Conservation (phyloP, 2,329 filamentous ascomycete species). For the Zymoseptoria passerinii region DNA sequence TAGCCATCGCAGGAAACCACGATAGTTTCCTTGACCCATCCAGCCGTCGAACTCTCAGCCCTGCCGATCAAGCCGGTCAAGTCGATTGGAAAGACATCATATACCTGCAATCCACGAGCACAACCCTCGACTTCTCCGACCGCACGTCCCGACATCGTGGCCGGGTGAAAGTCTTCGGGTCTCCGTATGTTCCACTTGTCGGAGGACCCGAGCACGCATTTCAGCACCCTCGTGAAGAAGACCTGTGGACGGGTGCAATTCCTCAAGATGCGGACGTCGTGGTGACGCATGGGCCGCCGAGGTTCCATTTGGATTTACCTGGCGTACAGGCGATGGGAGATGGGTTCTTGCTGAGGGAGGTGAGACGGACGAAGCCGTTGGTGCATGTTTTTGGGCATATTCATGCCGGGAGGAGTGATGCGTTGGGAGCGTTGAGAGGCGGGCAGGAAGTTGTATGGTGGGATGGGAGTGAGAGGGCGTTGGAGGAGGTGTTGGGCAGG, state of each 20-base stretch:
- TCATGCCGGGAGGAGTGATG: constrained; percentile 51
- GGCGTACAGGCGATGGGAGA: constrained; percentile 54
- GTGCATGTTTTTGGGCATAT: constrained; percentile 82
- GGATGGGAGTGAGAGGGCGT: constrained; percentile 62
- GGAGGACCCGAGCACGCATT: constrained; percentile 68
- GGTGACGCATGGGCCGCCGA: constrained; percentile 72
- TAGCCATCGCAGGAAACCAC: constrained; percentile 81
- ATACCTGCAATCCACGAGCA: constrained; percentile 64
- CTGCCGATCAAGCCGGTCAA: constrained; percentile 45
- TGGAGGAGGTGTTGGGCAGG: constrained; percentile 54
- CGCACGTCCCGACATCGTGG: constrained; percentile 42
- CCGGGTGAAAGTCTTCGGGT: constrained; percentile 63
- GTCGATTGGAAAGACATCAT: constrained; percentile 60
- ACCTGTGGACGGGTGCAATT: constrained; percentile 66
- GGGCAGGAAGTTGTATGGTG: constrained; percentile 64
- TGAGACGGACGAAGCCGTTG: constrained; percentile 64
- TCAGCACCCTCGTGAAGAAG: constrained; percentile 57
- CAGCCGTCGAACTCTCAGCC: constrained; percentile 42
- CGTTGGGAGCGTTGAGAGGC: constrained; percentile 32
- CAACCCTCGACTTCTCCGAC: background rate
- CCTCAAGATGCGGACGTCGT: constrained; percentile 68
- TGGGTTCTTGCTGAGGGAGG: constrained; percentile 56
- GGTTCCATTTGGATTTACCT: constrained; percentile 59
- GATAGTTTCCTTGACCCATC: constrained; percentile 73
- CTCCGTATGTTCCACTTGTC: constrained; percentile 61